Evolutionary conservation across 257 asterid species (phyloP).

Genomic region (Solanum pimpinellifolium): DNA sequence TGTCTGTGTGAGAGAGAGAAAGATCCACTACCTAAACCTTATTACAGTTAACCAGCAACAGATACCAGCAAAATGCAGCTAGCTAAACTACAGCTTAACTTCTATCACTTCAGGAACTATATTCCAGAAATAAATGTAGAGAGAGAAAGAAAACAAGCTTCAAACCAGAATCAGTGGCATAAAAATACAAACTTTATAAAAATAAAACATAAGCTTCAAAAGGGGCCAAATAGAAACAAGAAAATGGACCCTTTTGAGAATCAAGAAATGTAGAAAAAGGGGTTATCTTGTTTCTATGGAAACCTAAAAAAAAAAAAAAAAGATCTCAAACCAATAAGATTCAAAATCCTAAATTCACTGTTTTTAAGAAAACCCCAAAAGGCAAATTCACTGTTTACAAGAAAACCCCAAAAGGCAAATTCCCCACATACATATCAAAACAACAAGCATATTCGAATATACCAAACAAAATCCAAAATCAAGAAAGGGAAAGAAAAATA

Average conservation of each 20-base stretch:
- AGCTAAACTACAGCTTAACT: neutral
- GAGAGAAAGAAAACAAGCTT: neutral
- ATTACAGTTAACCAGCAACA: neutral
- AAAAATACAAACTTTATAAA: neutral
- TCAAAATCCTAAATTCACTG: neutral
- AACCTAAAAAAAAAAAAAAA: neutral
- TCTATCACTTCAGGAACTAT: neutral
- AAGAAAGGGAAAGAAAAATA: neutral
- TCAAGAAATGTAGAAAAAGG: neutral
- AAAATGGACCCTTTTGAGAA: neutral
- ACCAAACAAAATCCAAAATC: neutral
- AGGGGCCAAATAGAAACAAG: neutral
- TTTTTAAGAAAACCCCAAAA: neutral
- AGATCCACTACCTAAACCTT: neutral
- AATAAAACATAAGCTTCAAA: neutral
- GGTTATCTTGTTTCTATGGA: neutral
- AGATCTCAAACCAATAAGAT: neutral
- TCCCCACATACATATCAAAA: neutral
- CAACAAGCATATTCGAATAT: neutral
- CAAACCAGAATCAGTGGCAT: neutral
- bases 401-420: neutral
- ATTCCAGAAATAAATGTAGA: neutral
- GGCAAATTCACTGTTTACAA: neutral
- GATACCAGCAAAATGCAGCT: neutral
- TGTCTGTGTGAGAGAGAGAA: neutral